Evolutionary conservation across 257 asterid genomes (phyloP).

Genomic region (Rauvolfia tetraphylla): DNA sequence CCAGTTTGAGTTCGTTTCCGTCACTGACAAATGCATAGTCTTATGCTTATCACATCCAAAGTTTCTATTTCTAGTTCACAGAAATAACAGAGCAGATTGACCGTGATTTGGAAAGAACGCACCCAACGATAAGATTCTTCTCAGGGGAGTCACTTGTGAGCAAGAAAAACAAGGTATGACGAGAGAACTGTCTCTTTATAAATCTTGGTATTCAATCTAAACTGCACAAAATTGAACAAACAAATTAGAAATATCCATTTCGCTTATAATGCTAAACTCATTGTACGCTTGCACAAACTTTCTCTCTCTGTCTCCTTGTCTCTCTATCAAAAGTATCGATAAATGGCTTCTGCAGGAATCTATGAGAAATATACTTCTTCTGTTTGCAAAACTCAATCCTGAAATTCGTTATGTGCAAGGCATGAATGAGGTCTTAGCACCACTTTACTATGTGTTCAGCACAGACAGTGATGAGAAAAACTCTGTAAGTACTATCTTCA

Average conservation of each 20-base stretch:
- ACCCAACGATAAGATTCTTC: slow-evolving; percentile 22
- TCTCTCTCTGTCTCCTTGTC: not conserved
- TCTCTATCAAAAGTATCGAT: not conserved
- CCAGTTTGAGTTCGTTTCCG: not conserved
- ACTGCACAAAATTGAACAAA: not conserved
- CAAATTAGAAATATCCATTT: not conserved
- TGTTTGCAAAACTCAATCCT: slow-evolving; percentile 28
- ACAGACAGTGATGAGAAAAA: slow-evolving; percentile 16
- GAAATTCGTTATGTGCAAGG: slow-evolving; percentile 29
- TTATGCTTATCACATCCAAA: not conserved
- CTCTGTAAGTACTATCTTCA: slow-evolving; percentile 11
- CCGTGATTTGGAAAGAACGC: slow-evolving; percentile 22
- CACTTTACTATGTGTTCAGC: slow-evolving; percentile 21
- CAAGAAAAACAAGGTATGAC: slow-evolving; percentile 22
- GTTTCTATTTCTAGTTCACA: slow-evolving; percentile 15
- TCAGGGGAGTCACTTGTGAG: slow-evolving; percentile 9
- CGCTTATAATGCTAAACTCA: not conserved
- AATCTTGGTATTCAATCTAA: not conserved
- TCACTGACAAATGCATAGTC: not conserved
- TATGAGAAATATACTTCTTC: slow-evolving; percentile 23
- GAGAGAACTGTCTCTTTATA: not conserved
- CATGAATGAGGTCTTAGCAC: slow-evolving; percentile 29
- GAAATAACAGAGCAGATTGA: slow-evolving; percentile 23
- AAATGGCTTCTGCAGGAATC: slow-evolving; percentile 13
- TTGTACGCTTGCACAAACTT: not conserved